A percentile compares a stretch with the other conserved stretches of the same genome.
These are phyloP conservation scores for Lathyrus sativus DNA, from an alignment of 306 rosid species.

Conservation along the genomic window DNA sequence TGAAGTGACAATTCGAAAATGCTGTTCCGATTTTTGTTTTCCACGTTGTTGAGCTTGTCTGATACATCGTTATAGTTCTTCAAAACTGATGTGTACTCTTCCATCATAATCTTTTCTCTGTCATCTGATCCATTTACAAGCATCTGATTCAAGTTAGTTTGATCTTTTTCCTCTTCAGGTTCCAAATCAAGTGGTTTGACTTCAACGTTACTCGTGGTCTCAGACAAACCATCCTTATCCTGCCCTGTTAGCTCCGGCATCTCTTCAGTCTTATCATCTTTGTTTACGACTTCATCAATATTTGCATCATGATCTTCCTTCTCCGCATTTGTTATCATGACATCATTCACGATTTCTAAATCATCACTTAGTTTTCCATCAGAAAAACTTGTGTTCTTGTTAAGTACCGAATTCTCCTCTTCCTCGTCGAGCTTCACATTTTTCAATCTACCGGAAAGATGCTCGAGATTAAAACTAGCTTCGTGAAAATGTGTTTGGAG, in stretches of 20 bases:
- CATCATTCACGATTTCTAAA: conserved; percentile 32
- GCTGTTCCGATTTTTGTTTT: conserved; percentile 66
- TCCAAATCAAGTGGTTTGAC: conserved; percentile 40
- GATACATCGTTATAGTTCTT: conserved; percentile 66
- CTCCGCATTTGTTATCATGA: no score
- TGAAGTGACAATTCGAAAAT: conserved; percentile 66
- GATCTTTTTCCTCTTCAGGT: conserved; percentile 44
- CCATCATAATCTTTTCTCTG: conserved; percentile 65
- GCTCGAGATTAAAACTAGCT: conserved; percentile 59
- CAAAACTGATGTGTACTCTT: conserved; percentile 74
- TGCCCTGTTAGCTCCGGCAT: conserved; percentile 34
- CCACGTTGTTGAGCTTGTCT: conserved; percentile 62
- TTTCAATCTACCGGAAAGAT: conserved; percentile 58
- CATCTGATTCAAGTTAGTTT: conserved; percentile 54
- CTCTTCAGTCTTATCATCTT: conserved; percentile 39
- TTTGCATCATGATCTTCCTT: conserved; percentile 36
- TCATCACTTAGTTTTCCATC: conserved; percentile 41
- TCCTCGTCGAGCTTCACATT: conserved; percentile 56
- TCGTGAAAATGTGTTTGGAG: conserved; percentile 55
- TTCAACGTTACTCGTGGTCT: conserved; percentile 34
- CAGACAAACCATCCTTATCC: conserved; percentile 44
- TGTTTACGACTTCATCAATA: conserved; percentile 23
- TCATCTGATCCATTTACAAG: conserved; percentile 67
- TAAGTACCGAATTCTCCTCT: conserved; percentile 31
- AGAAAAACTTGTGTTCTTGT: conserved; percentile 28